Evolutionary conservation across 225 moss, liverwort and hornwort genomes (phyloP).

Genomic region (Ulota crispa): DNA sequence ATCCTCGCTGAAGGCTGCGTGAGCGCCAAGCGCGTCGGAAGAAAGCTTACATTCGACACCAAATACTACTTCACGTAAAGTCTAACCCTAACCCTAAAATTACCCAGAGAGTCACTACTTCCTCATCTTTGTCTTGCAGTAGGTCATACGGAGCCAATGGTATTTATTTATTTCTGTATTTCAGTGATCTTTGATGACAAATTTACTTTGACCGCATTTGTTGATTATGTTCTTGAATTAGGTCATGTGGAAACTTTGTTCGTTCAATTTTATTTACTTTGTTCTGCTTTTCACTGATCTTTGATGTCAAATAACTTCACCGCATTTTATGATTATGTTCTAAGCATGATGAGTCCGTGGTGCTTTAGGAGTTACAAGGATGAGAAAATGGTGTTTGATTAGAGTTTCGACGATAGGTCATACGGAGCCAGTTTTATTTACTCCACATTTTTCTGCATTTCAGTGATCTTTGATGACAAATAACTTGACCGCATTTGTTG

Average conservation of each 20-base stretch:
- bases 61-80: slow-evolving; percentile 66
- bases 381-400: not conserved
- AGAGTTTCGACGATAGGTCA: not conserved
- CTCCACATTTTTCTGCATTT: not conserved
- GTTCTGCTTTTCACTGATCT: not conserved
- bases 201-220: too few species aligned
- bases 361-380: not conserved
- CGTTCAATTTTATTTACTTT: not conserved
- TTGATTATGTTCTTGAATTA: not conserved
- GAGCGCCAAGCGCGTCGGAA: slow-evolving; percentile 58
- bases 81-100: not conserved
- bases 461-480: not conserved
- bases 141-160: too few species aligned
- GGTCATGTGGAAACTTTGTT: not conserved
- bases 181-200: not conserved
- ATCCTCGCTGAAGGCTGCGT: slow-evolving; percentile 80
- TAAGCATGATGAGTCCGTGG: not conserved
- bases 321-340: not conserved
- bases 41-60: slow-evolving; percentile 62
- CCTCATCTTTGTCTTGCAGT: not conserved
- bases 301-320: not conserved
- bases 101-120: not conserved
- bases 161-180: not conserved
- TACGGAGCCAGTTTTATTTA: not conserved
- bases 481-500: not conserved